A percentile compares a stretch with the other conserved stretches of the same genome.
phyloP scores from a whole-genome alignment of 768 basidiomycete genomes.

The Gyrodon lividus region DNA sequence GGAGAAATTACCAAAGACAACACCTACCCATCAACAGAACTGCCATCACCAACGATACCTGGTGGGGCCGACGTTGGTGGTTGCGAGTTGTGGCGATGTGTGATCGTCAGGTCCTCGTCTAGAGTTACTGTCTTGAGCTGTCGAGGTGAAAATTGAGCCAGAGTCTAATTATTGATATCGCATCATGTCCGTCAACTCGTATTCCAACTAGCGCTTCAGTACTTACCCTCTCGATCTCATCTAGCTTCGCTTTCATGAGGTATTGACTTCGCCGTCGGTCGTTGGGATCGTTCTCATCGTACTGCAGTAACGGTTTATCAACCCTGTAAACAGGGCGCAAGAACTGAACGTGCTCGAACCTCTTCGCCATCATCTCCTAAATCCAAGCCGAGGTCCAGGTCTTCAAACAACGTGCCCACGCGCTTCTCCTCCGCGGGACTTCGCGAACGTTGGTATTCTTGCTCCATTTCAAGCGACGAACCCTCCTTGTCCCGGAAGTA shows the following conservation, averaged over 20 bases:
- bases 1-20: conserved; percentile 6
- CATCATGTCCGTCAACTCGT: conserved; percentile 19
- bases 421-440: conserved; percentile 44
- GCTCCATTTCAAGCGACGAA: conserved; percentile 26
- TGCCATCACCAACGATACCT: not conserved
- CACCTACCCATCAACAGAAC: conserved; percentile 16
- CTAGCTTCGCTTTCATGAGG: conserved; percentile 70
- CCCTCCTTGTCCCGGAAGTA: conserved; percentile 18
- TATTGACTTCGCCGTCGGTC: conserved; percentile 75
- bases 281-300: conserved; percentile 68
- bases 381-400: conserved; percentile 44
- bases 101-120: conserved; percentile 22
- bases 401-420: conserved; percentile 45
- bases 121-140: conserved; percentile 22
- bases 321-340: conserved; percentile 2
- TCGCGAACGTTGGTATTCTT: conserved; percentile 29
- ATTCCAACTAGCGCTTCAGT: conserved; percentile 5
- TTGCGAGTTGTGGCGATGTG: conserved; percentile 20
- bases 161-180: conserved; percentile 39
- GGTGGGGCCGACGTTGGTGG: conserved; percentile 5
- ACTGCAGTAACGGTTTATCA: conserved; percentile 39
- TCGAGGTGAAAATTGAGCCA: conserved; percentile 68
- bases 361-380: conserved; percentile 43
- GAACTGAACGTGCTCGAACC: conserved; percentile 28
- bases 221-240: conserved; percentile 73